Base-by-base conservation (phyloP, 345 rosid genomes). In the Diplotaxis tenuifolia region DNA sequence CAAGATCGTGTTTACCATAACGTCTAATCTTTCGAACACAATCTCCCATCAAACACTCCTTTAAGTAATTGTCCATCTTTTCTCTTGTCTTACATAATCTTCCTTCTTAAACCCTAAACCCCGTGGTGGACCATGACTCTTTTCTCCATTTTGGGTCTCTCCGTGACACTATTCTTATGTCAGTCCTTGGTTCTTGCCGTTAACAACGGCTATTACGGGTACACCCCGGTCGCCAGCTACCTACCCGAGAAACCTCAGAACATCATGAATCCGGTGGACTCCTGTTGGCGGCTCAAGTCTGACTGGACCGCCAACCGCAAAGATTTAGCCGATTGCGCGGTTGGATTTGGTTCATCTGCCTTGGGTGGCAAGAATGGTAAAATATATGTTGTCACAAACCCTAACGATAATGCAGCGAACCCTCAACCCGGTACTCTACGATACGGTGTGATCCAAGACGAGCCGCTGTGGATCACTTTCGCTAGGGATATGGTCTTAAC, bases 391-490 rank as follows among this genome's bases (percentile, higher is more conserved):
- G 98, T 92, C 38, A 90, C 89, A 3, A 77, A 76, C 75, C 63
- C 88, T 4, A 23, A 34, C 5, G 99, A 92, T 10, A 88, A 89
- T 67, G 88, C 96, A 0, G 75, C 78, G 7, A 83, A 85, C 82
- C 99, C 98, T 20, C 83, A 77, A 77, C 92, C 85, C 0, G 99
- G 96, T n/a, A 83, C 84, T 1, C 67, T 95, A 18, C 71, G 78
- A 18, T 78, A 65, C 47, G 97, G 75, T 29, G 93, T 78, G 78
- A 87, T 10, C 87, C 86, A 2, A 74, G 63, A 16, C 82, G 87
- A 77, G 58, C 90, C 98, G 2, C 74, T 91, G 9, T 91, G 98
- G 97, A 89, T 91, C 65, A 75, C 76, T 72, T 94, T 94, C 58
- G 84, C 83, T n/a, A 84, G 79, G 74, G 88, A 87, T 73, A 94